Base-by-base conservation (phyloP, 352 stramenopile genomes). In the Phytopythium ostracodes region DNA sequence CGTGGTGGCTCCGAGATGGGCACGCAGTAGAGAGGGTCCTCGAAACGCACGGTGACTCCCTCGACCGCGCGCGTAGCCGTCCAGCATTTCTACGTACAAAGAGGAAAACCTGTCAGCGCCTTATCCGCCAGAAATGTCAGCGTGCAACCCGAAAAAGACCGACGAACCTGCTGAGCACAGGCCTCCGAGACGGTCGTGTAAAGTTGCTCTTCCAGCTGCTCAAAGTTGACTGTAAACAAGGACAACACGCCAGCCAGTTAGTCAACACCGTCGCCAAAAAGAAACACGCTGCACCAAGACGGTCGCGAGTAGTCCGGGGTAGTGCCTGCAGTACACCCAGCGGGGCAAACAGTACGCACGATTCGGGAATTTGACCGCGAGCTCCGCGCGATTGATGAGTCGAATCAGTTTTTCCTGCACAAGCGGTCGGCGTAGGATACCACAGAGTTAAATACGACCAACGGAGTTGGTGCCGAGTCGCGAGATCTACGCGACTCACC, bases 301-400 rank as follows among this genome's bases (percentile, higher is more conserved):
- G n/a, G n/a, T n/a, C n/a, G n/a, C n/a, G n/a, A n/a, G n/a, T n/a
- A n/a, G n/a, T n/a, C n/a, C n/a, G n/a, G n/a, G n/a, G n/a, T n/a
- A n/a, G n/a, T n/a, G n/a, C n/a, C n/a, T n/a, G 18, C 14, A 25
- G 24, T 24, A 17, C 15, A 9, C 51, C 27, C 5, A 49, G 42
- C n/a, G n/a, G n/a, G n/a, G n/a, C 4, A 25, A 5, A 10, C 42
- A 31, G 24, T 5, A 71, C 66, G 59, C 58, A 96, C 87, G 68
- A 0, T 59, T 60, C 42, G 87, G 79, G 42, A 84, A 90, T 66
- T 94, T 92, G 35, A 92, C 83, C 3, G 84, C 84, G 7, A 96
- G 65, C 58, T 96, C 87, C 0, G 87, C 87, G 10, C 87, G 87
- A 53, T 96, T 96, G 60, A 96, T 89, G 25, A 96, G 64, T 6